Evolutionary conservation across 441 rosid genomes (phyloP).

Genomic region (Syzygium malaccense): DNA sequence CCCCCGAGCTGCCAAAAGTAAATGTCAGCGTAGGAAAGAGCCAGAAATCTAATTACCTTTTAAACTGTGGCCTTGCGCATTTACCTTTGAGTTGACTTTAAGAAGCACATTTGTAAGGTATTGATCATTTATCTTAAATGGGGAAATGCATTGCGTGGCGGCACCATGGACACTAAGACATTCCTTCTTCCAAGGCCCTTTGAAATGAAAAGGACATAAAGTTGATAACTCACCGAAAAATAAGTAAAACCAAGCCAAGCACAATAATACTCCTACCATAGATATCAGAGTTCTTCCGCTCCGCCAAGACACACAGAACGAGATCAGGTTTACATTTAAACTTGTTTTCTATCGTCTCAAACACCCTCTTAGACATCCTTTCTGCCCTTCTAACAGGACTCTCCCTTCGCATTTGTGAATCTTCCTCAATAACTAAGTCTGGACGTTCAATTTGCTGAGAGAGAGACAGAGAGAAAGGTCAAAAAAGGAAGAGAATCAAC

Average conservation of each 20-base stretch:
- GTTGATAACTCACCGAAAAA: not conserved
- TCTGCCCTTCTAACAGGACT: conserved; percentile 69
- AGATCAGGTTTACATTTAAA: conserved; percentile 49
- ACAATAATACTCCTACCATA: conserved; percentile 40
- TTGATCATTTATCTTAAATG: conserved; percentile 58
- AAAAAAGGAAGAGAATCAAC: not conserved
- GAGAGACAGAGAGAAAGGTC: not conserved
- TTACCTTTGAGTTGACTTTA: conserved; percentile 84
- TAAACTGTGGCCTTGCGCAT: not conserved
- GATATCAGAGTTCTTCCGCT: conserved; percentile 69
- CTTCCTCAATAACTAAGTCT: conserved; percentile 66
- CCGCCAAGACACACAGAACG: conserved; percentile 77
- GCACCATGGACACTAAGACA: conserved; percentile 59
- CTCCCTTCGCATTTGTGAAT: conserved; percentile 38
- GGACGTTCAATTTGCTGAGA: conserved; percentile 69
- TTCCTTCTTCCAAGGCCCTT: conserved; percentile 92
- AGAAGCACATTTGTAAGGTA: conserved; percentile 79
- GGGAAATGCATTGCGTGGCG: conserved; percentile 78
- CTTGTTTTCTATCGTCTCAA: conserved; percentile 45
- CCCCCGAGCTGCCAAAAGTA: not conserved
- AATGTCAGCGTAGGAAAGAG: not conserved
- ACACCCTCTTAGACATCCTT: conserved; percentile 62
- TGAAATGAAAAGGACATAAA: conserved; percentile 12
- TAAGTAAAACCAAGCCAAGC: not conserved
- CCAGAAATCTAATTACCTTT: not conserved